Percentiles rank a stretch among this genome's conserved stretches.
Conservation (phyloP, 176 grass and related monocot species). For the barley (Hordeum vulgare) region DNA sequence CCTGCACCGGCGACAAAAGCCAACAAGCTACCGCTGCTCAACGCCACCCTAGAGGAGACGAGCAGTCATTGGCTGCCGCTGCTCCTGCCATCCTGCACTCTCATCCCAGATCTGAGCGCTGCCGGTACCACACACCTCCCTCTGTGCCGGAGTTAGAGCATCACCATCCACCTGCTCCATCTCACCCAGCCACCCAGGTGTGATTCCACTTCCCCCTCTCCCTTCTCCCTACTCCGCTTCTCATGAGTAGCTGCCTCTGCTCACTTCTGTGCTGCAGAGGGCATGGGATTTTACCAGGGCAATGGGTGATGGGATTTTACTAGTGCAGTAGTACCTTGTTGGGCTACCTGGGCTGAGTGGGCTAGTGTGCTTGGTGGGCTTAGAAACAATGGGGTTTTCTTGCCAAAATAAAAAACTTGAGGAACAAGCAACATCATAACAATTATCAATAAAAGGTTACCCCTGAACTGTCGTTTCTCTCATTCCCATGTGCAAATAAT, state of each 20-base stretch:
- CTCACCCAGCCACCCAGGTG: not conserved
- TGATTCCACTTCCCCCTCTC: not conserved
- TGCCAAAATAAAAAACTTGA: not conserved
- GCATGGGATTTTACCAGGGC: not conserved
- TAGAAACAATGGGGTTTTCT: not conserved
- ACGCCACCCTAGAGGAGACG: not conserved
- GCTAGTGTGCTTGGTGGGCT: not conserved
- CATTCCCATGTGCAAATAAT: not conserved
- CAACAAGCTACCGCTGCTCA: not conserved
- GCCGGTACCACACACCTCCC: not conserved
- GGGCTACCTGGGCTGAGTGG: not conserved
- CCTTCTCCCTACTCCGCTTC: too few relatives aligned
- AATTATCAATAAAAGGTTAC: not conserved
- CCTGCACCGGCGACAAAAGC: not conserved
- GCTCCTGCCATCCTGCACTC: not conserved
- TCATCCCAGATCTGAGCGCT: not conserved
- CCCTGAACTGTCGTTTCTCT: not conserved
- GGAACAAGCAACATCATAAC: not conserved
- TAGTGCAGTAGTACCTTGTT: not conserved
- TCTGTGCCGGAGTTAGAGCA: not conserved
- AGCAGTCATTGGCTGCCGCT: not conserved
- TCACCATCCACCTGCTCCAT: not conserved
- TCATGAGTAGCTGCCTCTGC: not conserved
- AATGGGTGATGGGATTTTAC: not conserved
- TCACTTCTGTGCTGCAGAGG: not conserved